phyloP scores from a whole-genome alignment of 768 basidiomycete species.

The Zangia roseola region DNA sequence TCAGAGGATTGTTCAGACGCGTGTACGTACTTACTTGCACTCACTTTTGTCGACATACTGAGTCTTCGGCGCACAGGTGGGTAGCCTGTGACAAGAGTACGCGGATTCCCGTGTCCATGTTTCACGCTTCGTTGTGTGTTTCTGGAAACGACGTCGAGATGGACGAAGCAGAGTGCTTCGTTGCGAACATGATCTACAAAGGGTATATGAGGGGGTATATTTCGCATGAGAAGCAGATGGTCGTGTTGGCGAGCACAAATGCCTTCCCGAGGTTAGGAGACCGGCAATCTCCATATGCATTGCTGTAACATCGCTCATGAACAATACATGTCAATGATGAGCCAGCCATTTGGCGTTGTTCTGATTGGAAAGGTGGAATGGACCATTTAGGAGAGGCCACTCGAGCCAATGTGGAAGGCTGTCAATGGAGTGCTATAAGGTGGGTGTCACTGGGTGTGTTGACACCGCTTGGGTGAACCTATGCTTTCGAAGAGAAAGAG shows the following conservation, averaged over 20 bases:
- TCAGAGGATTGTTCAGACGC: constrained; percentile 77
- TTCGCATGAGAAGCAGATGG: constrained; percentile 92
- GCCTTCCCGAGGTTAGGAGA: constrained; percentile 79
- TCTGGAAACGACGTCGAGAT: constrained; percentile 66
- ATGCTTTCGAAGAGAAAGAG: too few relatives aligned
- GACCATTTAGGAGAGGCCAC: too few relatives aligned
- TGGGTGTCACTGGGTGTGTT: too few relatives aligned
- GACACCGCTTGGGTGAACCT: too few relatives aligned
- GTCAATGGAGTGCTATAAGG: too few relatives aligned
- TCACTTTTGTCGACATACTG: background rate
- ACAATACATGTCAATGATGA: too few relatives aligned
- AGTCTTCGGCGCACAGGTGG: constrained; percentile 55
- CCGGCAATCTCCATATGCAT: constrained; percentile 48
- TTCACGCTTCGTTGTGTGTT: constrained; percentile 71
- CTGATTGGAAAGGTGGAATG: too few relatives aligned
- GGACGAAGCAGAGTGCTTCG: constrained; percentile 90
- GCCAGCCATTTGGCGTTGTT: too few relatives aligned
- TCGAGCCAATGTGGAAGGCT: too few relatives aligned
- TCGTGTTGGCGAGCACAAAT: constrained; percentile 78
- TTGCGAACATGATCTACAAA: constrained; percentile 94
- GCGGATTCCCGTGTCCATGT: constrained; percentile 78
- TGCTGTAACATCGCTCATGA: constrained; percentile 14
- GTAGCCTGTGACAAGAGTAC: constrained; percentile 68
- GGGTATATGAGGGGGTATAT: constrained; percentile 94
- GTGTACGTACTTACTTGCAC: constrained; percentile 50